Evolutionary conservation across 495 filamentous ascomycete genomes (phyloP).

Genomic region (Aspergillus coremiiformis): DNA sequence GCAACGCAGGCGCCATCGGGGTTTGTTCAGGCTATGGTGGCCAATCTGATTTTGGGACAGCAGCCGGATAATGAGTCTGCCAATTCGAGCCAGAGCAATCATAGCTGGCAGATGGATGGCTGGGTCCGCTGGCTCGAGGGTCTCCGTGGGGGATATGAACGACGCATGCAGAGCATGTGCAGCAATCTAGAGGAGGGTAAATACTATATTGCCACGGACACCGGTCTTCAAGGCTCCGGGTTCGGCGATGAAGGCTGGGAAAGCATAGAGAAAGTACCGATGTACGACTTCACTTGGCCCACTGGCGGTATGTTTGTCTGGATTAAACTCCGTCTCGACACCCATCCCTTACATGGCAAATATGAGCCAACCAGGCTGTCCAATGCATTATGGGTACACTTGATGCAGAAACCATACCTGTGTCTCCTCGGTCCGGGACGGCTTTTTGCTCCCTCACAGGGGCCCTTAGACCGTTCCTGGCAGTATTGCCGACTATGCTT

Average conservation of each 20-base stretch:
- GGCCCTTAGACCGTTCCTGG: conserved; percentile 46
- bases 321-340: conserved; percentile 59
- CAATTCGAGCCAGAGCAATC: conserved; percentile 19
- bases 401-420: conserved; percentile 58
- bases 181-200: conserved; percentile 56
- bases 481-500: conserved; percentile 75
- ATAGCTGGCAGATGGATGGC: conserved; percentile 73
- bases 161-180: conserved; percentile 73
- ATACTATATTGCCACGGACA: conserved; percentile 42
- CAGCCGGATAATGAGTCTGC: conserved; percentile 30
- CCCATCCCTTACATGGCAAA: conserved; percentile 59
- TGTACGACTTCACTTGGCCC: conserved; percentile 71
- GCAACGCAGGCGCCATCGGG: conserved; percentile 78
- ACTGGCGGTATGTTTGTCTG: conserved; percentile 93
- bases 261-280: conserved; percentile 58
- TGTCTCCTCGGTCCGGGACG: conserved; percentile 60
- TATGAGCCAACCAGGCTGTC: conserved; percentile 39
- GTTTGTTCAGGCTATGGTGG: conserved; percentile 77
- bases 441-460: conserved; percentile 60
- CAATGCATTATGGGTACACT: conserved; percentile 62
- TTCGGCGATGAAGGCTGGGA: conserved; percentile 43
- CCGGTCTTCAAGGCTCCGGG: conserved; percentile 21
- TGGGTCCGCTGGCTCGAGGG: conserved; percentile 87
- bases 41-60: conserved; percentile 67
- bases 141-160: conserved; percentile 71